Conservation (phyloP, 139 green algal genomes). For the Chlamydomonas urium region DNA sequence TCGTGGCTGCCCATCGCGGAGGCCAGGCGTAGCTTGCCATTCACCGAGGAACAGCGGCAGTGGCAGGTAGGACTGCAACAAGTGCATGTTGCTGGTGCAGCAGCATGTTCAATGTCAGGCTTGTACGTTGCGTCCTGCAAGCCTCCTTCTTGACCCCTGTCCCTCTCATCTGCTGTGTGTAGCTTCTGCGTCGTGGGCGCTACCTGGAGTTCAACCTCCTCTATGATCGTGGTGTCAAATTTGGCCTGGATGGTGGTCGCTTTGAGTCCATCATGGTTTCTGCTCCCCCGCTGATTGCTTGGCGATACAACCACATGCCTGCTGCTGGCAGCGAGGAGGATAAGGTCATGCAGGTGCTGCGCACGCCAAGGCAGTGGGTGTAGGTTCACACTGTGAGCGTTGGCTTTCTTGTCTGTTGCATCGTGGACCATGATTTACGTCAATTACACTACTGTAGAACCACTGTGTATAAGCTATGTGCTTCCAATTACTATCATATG, state of each 20-base stretch:
- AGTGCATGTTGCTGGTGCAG: no score
- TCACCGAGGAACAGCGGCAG: slow-evolving; percentile 65
- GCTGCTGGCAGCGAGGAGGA: slow-evolving; percentile 56
- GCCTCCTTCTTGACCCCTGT: no score
- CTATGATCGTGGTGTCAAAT: slow-evolving; percentile 92
- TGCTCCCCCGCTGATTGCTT: slow-evolving; percentile 80
- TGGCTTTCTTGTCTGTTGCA: no score
- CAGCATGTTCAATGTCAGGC: no score
- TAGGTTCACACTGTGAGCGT: slow-evolving; percentile 1
- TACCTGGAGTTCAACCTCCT: slow-evolving; percentile 99
- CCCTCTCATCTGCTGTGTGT: no score
- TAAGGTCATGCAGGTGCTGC: slow-evolving; percentile 62
- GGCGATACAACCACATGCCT: slow-evolving; percentile 76
- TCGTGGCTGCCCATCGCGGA: slow-evolving; percentile 73
- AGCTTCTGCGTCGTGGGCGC: slow-evolving; percentile 69
- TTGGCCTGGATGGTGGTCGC: slow-evolving; percentile 81
- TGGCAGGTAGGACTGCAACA: slow-evolving; percentile 97
- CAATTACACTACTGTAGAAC: neutral
- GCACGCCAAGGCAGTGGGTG: slow-evolving; percentile 61
- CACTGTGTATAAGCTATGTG: neutral
- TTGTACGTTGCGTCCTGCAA: no score
- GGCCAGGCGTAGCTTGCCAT: slow-evolving; percentile 25
- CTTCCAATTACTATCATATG: neutral
- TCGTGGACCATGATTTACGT: neutral
- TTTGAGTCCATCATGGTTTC: slow-evolving; percentile 97